Base-by-base conservation (phyloP, 2,329 filamentous ascomycete species). In the Apiospora pterosperma region DNA sequence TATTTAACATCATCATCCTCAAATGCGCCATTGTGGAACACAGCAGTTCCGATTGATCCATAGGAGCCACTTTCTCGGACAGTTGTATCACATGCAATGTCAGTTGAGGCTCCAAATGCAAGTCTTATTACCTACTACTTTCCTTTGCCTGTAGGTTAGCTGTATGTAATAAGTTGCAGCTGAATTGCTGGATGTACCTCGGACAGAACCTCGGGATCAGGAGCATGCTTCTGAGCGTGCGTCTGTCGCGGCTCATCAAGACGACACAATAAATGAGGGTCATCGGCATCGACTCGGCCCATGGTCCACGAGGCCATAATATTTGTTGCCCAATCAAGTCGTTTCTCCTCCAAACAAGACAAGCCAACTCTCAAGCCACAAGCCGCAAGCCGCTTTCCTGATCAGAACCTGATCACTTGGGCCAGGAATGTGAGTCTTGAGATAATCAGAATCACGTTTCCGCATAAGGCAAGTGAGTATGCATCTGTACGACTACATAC, bases 231-330 rank as follows among this genome's bases (percentile, higher is more conserved):
- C n/a, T n/a, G n/a, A 55, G 48, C 16, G 48, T 55, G 48, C 48
- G 48, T 55, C 19, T 55, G 48, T 55, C 48, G 48, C 48, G 48
- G 48, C 48, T 55, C 48, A 55, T 55, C 28, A 55, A 34, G 48
- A 55, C 48, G 48, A 55, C 48, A 55, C 48, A 55, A 55, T 55
- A 55, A 55, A 55, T 31, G 48, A 55, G 48, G 48, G 48, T 55
- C 48, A 34, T 19, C 48, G 48, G 48, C 48, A 55, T 55, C 34
- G 31, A 55, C 48, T 55, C 48, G 48, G 48, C 19, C 48, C 16
- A 55, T 34, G 48, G 48, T 28, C 48, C 48, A 55, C 48, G 48
- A 55, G 48, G 48, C 48, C 28, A 34, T 16, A 28, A 34, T 16
- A 28, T 34, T 19, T 28, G 34, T 31, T 19, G n/a, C 11, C 48